Conservation (phyloP, 2,329 filamentous ascomycete genomes). For the Penicillium sclerotigenum region DNA sequence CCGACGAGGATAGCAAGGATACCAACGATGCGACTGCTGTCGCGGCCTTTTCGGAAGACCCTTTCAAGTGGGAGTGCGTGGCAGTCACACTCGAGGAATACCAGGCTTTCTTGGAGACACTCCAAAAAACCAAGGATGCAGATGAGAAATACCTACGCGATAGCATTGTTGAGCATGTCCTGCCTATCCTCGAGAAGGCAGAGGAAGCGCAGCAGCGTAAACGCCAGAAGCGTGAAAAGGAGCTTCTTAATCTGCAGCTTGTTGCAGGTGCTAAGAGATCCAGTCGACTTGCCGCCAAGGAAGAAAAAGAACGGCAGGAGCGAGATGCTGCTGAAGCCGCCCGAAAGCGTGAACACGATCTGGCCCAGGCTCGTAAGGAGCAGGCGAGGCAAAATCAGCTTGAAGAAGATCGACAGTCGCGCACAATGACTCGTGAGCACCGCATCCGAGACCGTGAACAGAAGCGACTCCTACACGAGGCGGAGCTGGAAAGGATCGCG, state of each 20-base stretch:
- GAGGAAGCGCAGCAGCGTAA: conserved; percentile 68
- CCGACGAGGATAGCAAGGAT: conserved; percentile 44
- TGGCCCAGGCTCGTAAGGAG: conserved; percentile 59
- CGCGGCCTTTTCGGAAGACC: conserved; percentile 54
- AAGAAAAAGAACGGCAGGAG: conserved; percentile 73
- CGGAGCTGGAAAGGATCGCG: conserved; percentile 75
- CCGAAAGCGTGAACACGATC: conserved; percentile 61
- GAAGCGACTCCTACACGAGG: conserved; percentile 77
- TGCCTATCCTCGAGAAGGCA: conserved; percentile 80
- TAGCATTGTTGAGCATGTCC: conserved; percentile 70
- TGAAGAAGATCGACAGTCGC: conserved; percentile 72
- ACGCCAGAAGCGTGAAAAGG: conserved; percentile 70
- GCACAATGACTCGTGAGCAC: conserved; percentile 79
- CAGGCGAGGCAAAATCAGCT: conserved; percentile 60
- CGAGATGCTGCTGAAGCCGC: conserved; percentile 69
- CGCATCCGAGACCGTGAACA: conserved; percentile 81
- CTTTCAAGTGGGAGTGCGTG: conserved; percentile 85
- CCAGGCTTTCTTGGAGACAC: conserved; percentile 63
- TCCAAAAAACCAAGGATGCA: conserved; percentile 73
- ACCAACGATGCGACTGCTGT: conserved; percentile 27
- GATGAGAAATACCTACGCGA: conserved; percentile 78
- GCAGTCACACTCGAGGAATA: conserved; percentile 80
- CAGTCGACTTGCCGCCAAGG: conserved; percentile 77
- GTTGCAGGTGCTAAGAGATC: conserved; percentile 93
- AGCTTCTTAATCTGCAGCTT: conserved; percentile 76